phyloP scores from a whole-genome alignment of 2,329 filamentous ascomycete genomes.

The Colletotrichum kahawae region DNA sequence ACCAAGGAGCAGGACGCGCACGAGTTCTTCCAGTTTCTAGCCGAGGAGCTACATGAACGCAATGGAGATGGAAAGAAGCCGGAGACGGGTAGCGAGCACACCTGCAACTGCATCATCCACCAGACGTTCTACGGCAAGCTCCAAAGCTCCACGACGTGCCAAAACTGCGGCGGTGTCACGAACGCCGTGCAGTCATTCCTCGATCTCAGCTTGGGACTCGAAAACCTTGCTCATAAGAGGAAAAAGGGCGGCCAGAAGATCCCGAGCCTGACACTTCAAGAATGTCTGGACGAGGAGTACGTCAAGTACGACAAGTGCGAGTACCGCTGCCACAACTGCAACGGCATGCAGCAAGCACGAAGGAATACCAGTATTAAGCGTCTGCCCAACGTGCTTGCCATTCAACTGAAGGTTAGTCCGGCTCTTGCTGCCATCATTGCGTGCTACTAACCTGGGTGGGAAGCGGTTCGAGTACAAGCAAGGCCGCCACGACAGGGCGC shows the following conservation, averaged over 20 bases:
- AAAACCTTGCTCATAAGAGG: slow-evolving; percentile 72
- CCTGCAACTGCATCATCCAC: slow-evolving; percentile 90
- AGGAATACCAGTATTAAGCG: slow-evolving; percentile 86
- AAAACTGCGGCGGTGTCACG: slow-evolving; percentile 82
- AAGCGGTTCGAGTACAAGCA: slow-evolving; percentile 77
- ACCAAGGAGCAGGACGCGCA: slow-evolving; percentile 97
- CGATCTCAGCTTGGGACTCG: slow-evolving; percentile 88
- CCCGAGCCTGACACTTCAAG: slow-evolving; percentile 62
- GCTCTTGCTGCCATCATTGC: neutral
- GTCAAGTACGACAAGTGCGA: slow-evolving; percentile 87
- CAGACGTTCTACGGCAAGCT: slow-evolving; percentile 94
- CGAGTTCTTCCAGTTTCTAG: slow-evolving; percentile 95
- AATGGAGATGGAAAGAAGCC: slow-evolving; percentile 74
- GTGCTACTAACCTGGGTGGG: slow-evolving; percentile 1
- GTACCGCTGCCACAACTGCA: slow-evolving; percentile 85
- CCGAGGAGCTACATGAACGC: slow-evolving; percentile 87
- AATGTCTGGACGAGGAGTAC: slow-evolving; percentile 85
- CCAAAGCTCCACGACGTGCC: slow-evolving; percentile 88
- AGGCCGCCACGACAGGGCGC: slow-evolving; percentile 67
- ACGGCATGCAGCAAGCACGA: slow-evolving; percentile 76
- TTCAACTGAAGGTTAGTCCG: slow-evolving; percentile 81
- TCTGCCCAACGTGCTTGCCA: slow-evolving; percentile 85
- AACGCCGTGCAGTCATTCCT: slow-evolving; percentile 88
- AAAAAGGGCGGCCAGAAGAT: slow-evolving; percentile 58
- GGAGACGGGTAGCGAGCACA: slow-evolving; percentile 63